phyloP scores from a whole-genome alignment of 805 yeast genomes.

The Yamadazyma tumulicola region DNA sequence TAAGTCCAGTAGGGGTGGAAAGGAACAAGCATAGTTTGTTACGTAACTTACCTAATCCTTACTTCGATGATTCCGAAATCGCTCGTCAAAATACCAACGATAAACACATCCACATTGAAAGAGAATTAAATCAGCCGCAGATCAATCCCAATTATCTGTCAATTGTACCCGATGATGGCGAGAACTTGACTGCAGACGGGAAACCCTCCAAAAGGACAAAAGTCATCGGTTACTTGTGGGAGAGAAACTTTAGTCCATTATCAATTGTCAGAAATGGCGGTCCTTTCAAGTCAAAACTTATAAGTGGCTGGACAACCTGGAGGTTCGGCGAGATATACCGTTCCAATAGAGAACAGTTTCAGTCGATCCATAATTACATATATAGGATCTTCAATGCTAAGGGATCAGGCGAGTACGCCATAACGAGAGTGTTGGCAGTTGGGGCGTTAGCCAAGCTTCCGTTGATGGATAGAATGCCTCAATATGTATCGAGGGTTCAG shows the following conservation, averaged over 20 bases:
- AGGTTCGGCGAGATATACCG: conserved; percentile 41
- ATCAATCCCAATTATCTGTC: conserved; percentile 12
- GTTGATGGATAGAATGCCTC: conserved; percentile 48
- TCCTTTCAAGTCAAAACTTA: conserved; percentile 49
- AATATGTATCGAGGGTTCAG: conserved; percentile 34
- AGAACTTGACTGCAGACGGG: conserved; percentile 2
- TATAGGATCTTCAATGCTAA: conserved; percentile 50
- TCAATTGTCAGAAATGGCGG: conserved; percentile 47
- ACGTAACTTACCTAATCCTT: conserved; percentile 15
- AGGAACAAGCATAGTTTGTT: conserved; percentile 29
- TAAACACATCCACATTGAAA: conserved; percentile 11
- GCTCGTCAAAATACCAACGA: conserved; percentile 15
- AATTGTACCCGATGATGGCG: conserved; percentile 6
- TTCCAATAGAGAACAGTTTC: conserved; percentile 27
- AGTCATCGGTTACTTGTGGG: conserved; percentile 47
- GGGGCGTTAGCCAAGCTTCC: conserved; percentile 60
- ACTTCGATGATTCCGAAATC: conserved; percentile 10
- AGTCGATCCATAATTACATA: conserved; percentile 49
- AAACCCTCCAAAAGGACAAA: conserved; percentile 23
- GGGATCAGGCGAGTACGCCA: conserved; percentile 64
- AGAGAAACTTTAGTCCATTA: conserved; percentile 52
- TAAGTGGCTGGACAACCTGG: conserved; percentile 52
- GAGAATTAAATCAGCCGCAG: conserved; percentile 11
- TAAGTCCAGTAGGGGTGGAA: conserved; percentile 45
- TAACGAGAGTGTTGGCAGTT: conserved; percentile 56